Percentiles rank a stretch among this genome's conserved stretches.
Evolutionary conservation across 495 filamentous ascomycete species (phyloP).

Genomic region (Beverwykella pulmonaria): DNA sequence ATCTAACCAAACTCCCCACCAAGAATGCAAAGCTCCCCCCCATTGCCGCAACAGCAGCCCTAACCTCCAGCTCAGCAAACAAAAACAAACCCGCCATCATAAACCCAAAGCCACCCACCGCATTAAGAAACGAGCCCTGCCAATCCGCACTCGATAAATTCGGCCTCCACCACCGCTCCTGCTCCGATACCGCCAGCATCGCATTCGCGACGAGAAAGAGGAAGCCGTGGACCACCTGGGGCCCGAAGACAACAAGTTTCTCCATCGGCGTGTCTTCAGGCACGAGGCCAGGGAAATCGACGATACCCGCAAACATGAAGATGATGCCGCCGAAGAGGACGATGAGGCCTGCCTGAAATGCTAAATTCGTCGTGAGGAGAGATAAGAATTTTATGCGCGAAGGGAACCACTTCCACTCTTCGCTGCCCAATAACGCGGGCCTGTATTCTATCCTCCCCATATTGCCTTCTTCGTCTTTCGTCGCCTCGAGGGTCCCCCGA

Average conservation of each 20-base stretch:
- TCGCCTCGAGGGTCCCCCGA: slow-evolving; percentile 6
- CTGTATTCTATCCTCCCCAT: not conserved
- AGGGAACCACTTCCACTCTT: slow-evolving; percentile 16
- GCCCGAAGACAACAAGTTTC: slow-evolving; percentile 8
- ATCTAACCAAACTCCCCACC: slow-evolving; percentile 13
- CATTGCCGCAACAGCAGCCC: slow-evolving; percentile 9
- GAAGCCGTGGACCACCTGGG: slow-evolving; percentile 13
- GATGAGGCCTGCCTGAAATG: slow-evolving; percentile 28
- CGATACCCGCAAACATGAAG: slow-evolving; percentile 18
- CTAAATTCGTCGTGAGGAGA: not conserved
- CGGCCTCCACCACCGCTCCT: slow-evolving; percentile 23
- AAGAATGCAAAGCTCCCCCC: slow-evolving; percentile 21
- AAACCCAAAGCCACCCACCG: slow-evolving; percentile 23
- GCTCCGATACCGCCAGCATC: slow-evolving; percentile 15
- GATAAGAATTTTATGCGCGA: slow-evolving; percentile 3
- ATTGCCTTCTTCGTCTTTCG: not conserved
- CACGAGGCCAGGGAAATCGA: slow-evolving; percentile 19
- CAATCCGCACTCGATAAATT: slow-evolving; percentile 15
- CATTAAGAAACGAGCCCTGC: slow-evolving; percentile 22
- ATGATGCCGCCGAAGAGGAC: slow-evolving; percentile 26
- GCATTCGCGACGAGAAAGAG: slow-evolving; percentile 19
- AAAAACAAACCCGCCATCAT: slow-evolving; percentile 20
- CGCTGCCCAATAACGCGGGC: slow-evolving; percentile 13
- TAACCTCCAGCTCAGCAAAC: slow-evolving; percentile 9
- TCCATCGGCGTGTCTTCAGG: not conserved